Evolutionary conservation across 192 early-diverging fungal genomes (phyloP).

Genomic region (Powellomyces hirtus): DNA sequence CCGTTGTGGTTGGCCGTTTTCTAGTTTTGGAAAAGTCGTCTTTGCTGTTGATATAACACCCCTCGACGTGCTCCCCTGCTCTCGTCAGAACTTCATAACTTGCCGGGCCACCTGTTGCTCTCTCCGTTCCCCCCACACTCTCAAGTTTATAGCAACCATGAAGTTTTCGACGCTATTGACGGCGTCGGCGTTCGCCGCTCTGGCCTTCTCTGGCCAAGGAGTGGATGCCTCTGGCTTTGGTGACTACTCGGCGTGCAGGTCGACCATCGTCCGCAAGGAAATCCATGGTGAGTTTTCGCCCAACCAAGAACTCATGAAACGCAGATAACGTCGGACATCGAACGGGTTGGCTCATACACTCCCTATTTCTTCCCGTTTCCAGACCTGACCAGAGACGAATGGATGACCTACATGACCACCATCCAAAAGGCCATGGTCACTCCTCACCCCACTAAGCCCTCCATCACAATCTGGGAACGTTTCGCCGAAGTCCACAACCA

Average conservation of each 20-base stretch:
- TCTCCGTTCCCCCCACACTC: not conserved
- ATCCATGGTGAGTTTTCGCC: not conserved
- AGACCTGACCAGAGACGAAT: constrained; percentile 10
- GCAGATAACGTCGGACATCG: not conserved
- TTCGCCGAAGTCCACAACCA: constrained; percentile 2
- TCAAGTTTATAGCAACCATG: not conserved
- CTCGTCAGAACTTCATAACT: too few relatives aligned
- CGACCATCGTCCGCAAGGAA: constrained; percentile 12
- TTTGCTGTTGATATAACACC: not conserved
- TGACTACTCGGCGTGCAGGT: not conserved
- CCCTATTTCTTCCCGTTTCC: not conserved
- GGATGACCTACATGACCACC: constrained; percentile 14
- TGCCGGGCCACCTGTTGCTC: not conserved
- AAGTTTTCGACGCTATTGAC: not conserved
- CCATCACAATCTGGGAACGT: constrained; percentile 12
- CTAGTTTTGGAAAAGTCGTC: too few relatives aligned
- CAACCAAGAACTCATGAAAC: not conserved
- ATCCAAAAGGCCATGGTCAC: constrained; percentile 20
- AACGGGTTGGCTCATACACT: not conserved
- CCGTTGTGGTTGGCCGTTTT: too few relatives aligned
- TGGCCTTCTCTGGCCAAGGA: not conserved
- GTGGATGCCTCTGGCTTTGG: not conserved
- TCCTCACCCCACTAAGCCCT: not conserved
- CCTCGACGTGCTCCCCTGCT: not conserved
- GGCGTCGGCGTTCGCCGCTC: not conserved